Percentiles rank a stretch among this genome's conserved stretches.
Conservation (phyloP, 83 land plant species). For the Thuja plicata region DNA sequence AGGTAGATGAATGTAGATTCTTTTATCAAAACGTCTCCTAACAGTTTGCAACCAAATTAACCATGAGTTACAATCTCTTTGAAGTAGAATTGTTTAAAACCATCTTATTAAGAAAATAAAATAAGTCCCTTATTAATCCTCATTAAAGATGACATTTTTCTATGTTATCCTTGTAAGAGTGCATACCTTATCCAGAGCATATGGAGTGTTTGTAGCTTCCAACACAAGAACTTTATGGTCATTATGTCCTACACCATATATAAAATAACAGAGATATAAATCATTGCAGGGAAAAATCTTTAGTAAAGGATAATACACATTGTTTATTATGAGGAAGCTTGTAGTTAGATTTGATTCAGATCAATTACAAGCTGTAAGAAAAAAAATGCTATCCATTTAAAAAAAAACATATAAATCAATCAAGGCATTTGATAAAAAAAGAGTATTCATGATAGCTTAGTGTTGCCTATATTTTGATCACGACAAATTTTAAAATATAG, state of each 20-base stretch:
- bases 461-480: no score
- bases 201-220: constrained; percentile 99
- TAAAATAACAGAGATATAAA: not conserved
- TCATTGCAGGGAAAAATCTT: not conserved
- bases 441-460: not conserved
- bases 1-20: constrained; percentile 98
- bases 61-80: constrained; percentile 8
- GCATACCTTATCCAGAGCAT: constrained; percentile 93
- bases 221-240: constrained; percentile 97
- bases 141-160: not conserved
- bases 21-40: constrained; percentile 95
- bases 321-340: not conserved
- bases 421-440: not conserved
- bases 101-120: not conserved
- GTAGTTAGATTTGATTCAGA: not conserved
- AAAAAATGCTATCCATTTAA: not conserved
- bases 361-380: not conserved
- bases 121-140: not conserved
- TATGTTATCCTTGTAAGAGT: constrained; percentile 1
- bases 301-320: not conserved
- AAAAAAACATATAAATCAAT: not conserved
- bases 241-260: constrained; percentile 92
- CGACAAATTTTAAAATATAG: no score
- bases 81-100: not conserved
- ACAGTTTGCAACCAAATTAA: constrained; percentile 64